Percentiles rank a stretch among this genome's conserved stretches.
Conservation (phyloP, 768 basidiomycete species). For the Termitomyces sp. region DNA sequence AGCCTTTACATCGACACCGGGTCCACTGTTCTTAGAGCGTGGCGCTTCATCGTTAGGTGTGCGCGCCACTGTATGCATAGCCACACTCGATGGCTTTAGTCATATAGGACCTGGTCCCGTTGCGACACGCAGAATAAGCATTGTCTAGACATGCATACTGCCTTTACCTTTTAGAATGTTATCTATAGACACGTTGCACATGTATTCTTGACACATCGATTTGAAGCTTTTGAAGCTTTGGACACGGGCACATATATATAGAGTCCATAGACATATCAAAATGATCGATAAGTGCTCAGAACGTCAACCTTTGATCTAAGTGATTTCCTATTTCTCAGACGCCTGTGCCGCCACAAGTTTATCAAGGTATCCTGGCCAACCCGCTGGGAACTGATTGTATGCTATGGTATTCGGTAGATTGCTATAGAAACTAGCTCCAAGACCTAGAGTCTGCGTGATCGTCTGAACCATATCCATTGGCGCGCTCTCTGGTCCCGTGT, state of each 20-base stretch:
- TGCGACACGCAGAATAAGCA: background rate
- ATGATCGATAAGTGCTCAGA: background rate
- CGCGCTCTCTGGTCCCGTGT: slow-evolving; percentile 21
- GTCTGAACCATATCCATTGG: slow-evolving; percentile 4
- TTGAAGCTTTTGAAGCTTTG: too few relatives aligned
- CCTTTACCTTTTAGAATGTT: background rate
- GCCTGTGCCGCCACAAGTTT: slow-evolving; percentile 6
- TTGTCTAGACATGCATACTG: background rate
- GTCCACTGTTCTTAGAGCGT: too few relatives aligned
- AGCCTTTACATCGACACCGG: background rate
- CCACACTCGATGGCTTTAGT: background rate
- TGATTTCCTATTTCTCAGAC: background rate
- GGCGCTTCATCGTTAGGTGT: background rate
- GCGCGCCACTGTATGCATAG: background rate
- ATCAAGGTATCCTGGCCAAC: slow-evolving; percentile 4
- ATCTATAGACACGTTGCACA: background rate
- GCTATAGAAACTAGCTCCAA: slow-evolving; percentile 26
- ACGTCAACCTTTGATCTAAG: background rate
- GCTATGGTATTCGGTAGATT: slow-evolving; percentile 14
- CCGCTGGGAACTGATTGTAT: slow-evolving; percentile 8
- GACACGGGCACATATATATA: too few relatives aligned
- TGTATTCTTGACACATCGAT: background rate
- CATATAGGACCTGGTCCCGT: background rate
- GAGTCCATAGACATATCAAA: background rate
- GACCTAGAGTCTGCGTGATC: slow-evolving; percentile 18